Evolutionary conservation across 2,329 filamentous ascomycete genomes (phyloP).

Genomic region (Neofusicoccum cordaticola): DNA sequence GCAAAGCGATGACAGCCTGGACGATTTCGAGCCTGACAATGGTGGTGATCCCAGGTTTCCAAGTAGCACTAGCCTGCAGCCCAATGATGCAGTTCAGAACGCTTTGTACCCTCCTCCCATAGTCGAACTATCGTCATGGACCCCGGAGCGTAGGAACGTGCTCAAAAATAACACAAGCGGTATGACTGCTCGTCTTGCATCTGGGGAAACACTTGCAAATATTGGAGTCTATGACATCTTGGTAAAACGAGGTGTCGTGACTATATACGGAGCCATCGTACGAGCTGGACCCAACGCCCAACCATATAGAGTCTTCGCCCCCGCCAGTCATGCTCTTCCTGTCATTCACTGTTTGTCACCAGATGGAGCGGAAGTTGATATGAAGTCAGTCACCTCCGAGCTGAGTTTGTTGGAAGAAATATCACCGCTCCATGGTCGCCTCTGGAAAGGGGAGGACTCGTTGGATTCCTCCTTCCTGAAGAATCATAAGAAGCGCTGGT

Average conservation of each 20-base stretch:
- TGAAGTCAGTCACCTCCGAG: constrained; percentile 47
- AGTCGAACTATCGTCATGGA: constrained; percentile 13
- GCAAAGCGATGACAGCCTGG: constrained; percentile 11
- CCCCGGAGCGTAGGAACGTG: constrained; percentile 1
- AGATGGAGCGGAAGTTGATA: constrained; percentile 53
- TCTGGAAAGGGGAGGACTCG: constrained; percentile 58
- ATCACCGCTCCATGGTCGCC: constrained; percentile 63
- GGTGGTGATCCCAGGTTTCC: neutral
- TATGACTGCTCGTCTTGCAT: constrained; percentile 28
- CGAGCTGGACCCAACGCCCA: constrained; percentile 40
- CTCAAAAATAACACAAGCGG: constrained; percentile 23
- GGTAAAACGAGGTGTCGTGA: constrained; percentile 61
- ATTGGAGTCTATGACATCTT: constrained; percentile 67
- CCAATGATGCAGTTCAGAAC: neutral
- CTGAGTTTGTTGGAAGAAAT: constrained; percentile 57
- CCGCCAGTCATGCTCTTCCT: constrained; percentile 67
- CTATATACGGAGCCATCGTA: constrained; percentile 64
- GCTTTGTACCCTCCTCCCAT: neutral
- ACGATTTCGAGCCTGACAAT: constrained; percentile 10
- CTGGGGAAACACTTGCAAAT: constrained; percentile 36
- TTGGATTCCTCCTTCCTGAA: constrained; percentile 10
- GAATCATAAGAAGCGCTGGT: constrained; percentile 5
- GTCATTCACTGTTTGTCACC: constrained; percentile 46
- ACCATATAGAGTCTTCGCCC: constrained; percentile 60
- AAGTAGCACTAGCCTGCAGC: neutral